phyloP scores from a whole-genome alignment of 495 filamentous ascomycete genomes.

The Staphylotrichum tortipilum region DNA sequence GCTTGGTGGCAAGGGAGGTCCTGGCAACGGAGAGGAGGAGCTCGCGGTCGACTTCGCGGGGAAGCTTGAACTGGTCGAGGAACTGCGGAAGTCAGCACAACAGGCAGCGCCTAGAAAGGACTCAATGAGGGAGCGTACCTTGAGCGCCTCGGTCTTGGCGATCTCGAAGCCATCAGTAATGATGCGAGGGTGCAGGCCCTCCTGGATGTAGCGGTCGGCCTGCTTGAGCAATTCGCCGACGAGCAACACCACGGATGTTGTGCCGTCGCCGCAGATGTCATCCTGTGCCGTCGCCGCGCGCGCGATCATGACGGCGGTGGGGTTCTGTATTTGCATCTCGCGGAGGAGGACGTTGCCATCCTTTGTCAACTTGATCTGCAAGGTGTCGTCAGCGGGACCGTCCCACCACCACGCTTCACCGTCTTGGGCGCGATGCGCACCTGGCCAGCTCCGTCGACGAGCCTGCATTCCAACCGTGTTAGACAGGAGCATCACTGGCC shows the following conservation, averaged over 20 bases:
- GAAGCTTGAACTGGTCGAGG: conserved; percentile 86
- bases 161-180: conserved; percentile 98
- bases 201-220: conserved; percentile 85
- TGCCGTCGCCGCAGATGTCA: conserved; percentile 96
- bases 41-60: conserved; percentile 81
- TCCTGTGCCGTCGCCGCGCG: conserved; percentile 95
- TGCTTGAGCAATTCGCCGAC: conserved; percentile 98
- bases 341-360: conserved; percentile 92
- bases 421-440: conserved; percentile 44
- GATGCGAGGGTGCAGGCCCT: conserved; percentile 90
- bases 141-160: conserved; percentile 85
- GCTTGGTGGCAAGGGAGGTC: conserved; percentile 89
- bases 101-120: too few species aligned
- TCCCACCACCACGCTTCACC: conserved; percentile 7
- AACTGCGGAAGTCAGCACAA: conserved; percentile 50
- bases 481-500: conserved; percentile 17
- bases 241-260: conserved; percentile 88
- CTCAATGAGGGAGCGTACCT: conserved; percentile 35
- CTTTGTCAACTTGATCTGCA: conserved; percentile 95
- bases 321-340: conserved; percentile 95
- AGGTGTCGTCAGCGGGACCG: conserved; percentile 13
- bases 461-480: conserved; percentile 48
- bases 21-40: conserved; percentile 88
- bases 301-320: conserved; percentile 96
- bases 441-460: conserved; percentile 90